phyloP scores from a whole-genome alignment of 1,284 basidiomycete genomes.

The Agaricales sp. region DNA sequence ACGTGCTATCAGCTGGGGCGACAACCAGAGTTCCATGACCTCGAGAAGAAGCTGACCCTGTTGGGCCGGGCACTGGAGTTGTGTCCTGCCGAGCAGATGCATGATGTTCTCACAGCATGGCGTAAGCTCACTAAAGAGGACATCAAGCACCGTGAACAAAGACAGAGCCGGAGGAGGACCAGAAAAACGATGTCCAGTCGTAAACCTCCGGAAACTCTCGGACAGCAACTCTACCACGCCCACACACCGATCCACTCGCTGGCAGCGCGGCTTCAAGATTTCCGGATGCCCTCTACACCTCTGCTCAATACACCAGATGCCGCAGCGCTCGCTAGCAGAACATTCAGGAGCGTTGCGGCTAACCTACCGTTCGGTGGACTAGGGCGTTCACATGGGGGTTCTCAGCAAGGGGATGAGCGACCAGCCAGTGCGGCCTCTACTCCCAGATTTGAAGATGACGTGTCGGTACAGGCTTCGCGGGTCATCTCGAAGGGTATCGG shows the following conservation, averaged over 20 bases:
- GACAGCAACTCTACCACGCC: slow-evolving; percentile 14
- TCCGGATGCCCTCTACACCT: slow-evolving; percentile 56
- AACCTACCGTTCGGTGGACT: slow-evolving; percentile 61
- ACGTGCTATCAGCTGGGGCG: slow-evolving; percentile 80
- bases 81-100: slow-evolving; percentile 74
- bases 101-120: slow-evolving; percentile 69
- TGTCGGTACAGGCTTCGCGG: slow-evolving; percentile 61
- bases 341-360: slow-evolving; percentile 68
- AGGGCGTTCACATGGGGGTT: slow-evolving; percentile 30
- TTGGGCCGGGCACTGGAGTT: slow-evolving; percentile 80
- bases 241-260: slow-evolving; percentile 37
- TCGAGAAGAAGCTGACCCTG: slow-evolving; percentile 55
- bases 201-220: slow-evolving; percentile 9
- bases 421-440: slow-evolving; percentile 32
- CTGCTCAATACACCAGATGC: slow-evolving; percentile 60
- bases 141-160: slow-evolving; percentile 36
- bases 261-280: slow-evolving; percentile 45
- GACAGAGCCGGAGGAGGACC: slow-evolving; percentile 21
- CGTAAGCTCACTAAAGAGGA: slow-evolving; percentile 56
- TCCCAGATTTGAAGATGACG: slow-evolving; percentile 41
- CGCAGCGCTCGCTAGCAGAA: slow-evolving; percentile 61
- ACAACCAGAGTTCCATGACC: slow-evolving; percentile 64
- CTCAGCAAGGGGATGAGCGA: slow-evolving; percentile 28
- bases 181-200: slow-evolving; percentile 16
- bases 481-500: slow-evolving; percentile 75